Conservation (phyloP, 257 asterid species). For the Hygrophila difformis region DNA sequence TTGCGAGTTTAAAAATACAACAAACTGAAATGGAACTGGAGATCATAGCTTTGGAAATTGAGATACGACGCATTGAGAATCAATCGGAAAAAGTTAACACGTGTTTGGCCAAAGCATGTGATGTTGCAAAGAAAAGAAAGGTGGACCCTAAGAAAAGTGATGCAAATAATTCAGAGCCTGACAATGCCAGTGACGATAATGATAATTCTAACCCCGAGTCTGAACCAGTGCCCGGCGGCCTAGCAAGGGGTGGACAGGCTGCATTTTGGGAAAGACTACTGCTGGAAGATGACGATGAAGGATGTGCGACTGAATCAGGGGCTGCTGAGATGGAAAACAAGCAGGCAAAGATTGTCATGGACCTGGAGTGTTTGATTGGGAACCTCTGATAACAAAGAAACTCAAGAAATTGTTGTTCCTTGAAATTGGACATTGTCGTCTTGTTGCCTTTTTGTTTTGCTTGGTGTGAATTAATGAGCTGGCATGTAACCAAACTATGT, state of each 20-base stretch:
- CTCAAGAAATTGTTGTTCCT: no score
- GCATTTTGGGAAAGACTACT: constrained; percentile 14
- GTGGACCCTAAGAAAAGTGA: no score
- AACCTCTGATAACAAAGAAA: no score
- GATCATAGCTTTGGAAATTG: constrained; percentile 13
- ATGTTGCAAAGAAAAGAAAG: background rate
- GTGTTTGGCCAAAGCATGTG: constrained; percentile 20
- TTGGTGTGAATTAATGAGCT: no score
- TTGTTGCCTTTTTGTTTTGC: no score
- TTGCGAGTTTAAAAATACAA: constrained; percentile 24
- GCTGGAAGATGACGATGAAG: constrained; percentile 21
- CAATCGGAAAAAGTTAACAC: constrained; percentile 7
- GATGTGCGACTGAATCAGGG: constrained; percentile 4
- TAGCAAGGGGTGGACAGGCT: no score
- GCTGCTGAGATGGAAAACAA: constrained; percentile 1
- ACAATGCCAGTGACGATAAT: no score
- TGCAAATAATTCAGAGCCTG: no score
- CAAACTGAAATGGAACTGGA: constrained; percentile 19
- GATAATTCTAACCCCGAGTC: no score
- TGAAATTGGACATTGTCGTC: no score
- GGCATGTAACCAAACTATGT: no score
- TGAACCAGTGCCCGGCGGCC: no score
- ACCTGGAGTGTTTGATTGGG: constrained; percentile 17
- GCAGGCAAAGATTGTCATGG: constrained; percentile 12
- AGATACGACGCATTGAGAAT: constrained; percentile 5